Percentiles rank a stretch among this genome's conserved stretches.
Evolutionary conservation across 768 basidiomycete genomes (phyloP).

Genomic region (Hortiboletus campestris): DNA sequence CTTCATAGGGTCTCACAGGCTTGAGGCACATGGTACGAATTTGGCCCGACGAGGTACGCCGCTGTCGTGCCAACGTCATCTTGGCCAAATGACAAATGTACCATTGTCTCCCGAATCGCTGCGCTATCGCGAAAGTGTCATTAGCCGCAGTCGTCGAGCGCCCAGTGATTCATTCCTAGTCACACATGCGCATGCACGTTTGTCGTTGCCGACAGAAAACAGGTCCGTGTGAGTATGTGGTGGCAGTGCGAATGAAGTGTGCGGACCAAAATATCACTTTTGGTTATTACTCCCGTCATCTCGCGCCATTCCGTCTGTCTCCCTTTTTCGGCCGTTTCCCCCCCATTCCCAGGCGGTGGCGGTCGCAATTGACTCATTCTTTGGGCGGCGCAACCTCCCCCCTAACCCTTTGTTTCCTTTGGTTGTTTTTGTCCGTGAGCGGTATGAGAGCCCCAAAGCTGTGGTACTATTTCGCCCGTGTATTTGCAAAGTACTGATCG

Average conservation of each 20-base stretch:
- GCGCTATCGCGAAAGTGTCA: background rate
- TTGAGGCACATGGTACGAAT: conserved; percentile 6
- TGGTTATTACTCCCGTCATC: background rate
- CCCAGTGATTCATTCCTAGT: background rate
- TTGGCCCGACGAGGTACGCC: background rate
- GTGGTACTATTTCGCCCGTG: background rate
- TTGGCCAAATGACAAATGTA: background rate
- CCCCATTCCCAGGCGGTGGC: background rate
- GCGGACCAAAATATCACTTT: background rate
- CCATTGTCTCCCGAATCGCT: background rate
- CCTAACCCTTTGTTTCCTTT: background rate
- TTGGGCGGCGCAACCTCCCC: background rate
- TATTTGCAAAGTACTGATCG: background rate
- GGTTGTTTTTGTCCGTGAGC: conserved; percentile 3
- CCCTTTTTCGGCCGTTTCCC: conserved; percentile 5
- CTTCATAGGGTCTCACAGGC: conserved; percentile 17
- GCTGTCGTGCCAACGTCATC: background rate
- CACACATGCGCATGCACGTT: background rate
- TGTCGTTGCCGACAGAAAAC: background rate
- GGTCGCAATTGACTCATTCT: background rate
- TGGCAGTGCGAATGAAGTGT: background rate
- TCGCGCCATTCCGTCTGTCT: background rate
- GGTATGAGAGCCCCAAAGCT: background rate
- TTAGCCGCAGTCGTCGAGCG: conserved; percentile 1
- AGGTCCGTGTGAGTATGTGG: conserved; percentile 2